These are phyloP conservation scores for Alternaria sp. DNA, from an alignment of 2,329 filamentous ascomycete genomes.

Conservation along the genomic window DNA sequence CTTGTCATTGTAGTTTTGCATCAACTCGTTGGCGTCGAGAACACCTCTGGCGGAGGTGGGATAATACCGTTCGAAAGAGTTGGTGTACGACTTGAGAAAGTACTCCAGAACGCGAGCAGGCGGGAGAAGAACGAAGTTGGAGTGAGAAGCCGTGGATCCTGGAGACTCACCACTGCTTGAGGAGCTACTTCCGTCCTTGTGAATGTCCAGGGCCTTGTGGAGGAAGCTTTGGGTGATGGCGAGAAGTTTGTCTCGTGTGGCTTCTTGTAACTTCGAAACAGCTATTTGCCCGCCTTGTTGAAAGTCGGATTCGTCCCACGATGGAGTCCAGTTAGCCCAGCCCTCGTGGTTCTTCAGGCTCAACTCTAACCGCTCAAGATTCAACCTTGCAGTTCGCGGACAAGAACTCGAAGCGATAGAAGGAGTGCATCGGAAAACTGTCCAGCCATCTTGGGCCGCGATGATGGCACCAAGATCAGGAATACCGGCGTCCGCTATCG, in stretches of 20 bases:
- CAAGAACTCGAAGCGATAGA: slow-evolving; percentile 59
- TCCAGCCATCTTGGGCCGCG: slow-evolving; percentile 62
- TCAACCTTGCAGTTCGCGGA: slow-evolving; percentile 60
- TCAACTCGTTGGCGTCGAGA: slow-evolving; percentile 72
- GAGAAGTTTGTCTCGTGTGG: slow-evolving; percentile 73
- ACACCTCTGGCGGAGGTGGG: slow-evolving; percentile 67
- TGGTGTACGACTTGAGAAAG: slow-evolving; percentile 71
- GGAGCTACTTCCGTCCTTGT: slow-evolving; percentile 61
- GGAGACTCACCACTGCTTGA: slow-evolving; percentile 56
- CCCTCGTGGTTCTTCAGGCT: slow-evolving; percentile 61
- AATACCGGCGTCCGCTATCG: slow-evolving; percentile 49
- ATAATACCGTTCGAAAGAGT: slow-evolving; percentile 72
- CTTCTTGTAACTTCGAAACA: slow-evolving; percentile 60
- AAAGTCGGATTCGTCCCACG: slow-evolving; percentile 60
- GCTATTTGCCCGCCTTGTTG: slow-evolving; percentile 57
- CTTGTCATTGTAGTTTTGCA: slow-evolving; percentile 68
- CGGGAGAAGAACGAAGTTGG: slow-evolving; percentile 71
- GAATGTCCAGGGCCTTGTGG: slow-evolving; percentile 74
- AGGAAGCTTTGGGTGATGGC: slow-evolving; percentile 75
- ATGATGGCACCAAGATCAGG: slow-evolving; percentile 59
- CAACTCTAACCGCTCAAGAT: slow-evolving; percentile 61
- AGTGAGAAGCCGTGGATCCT: slow-evolving; percentile 58
- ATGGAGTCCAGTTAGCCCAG: slow-evolving; percentile 62
- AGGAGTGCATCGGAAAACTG: slow-evolving; percentile 62
- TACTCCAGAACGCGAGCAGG: slow-evolving; percentile 72